A percentile compares a stretch with the other conserved stretches of the same genome.
Conservation (phyloP, 441 rosid genomes). For the Gossypium davidsonii region DNA sequence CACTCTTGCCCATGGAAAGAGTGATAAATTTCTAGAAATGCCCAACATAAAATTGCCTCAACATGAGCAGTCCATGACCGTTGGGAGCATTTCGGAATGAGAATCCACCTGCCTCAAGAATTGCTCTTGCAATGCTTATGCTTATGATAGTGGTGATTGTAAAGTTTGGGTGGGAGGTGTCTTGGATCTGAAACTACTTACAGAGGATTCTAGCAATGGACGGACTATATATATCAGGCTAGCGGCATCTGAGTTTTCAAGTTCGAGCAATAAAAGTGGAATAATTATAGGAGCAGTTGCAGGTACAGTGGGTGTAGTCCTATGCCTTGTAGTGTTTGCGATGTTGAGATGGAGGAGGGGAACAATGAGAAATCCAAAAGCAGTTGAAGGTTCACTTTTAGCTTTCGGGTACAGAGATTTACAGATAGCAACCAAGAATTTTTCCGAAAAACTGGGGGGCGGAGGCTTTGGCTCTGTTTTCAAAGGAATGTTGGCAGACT, state of each 20-base stretch:
- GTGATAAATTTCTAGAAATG: constrained; percentile 27
- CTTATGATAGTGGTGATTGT: constrained; percentile 35
- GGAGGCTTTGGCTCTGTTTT: constrained; percentile 83
- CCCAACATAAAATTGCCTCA: constrained; percentile 21
- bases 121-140: constrained; percentile 63
- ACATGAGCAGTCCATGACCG: background rate
- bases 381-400: constrained; percentile 48
- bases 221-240: constrained; percentile 42
- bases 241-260: constrained; percentile 45
- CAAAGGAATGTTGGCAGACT: constrained; percentile 51
- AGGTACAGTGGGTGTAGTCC: constrained; percentile 33
- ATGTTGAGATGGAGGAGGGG: constrained; percentile 34
- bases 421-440: constrained; percentile 49
- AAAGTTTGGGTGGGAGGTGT: constrained; percentile 45
- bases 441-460: constrained; percentile 59
- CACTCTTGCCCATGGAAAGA: constrained; percentile 18
- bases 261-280: constrained; percentile 25
- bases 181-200: constrained; percentile 34
- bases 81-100: constrained; percentile 29
- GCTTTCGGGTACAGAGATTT: constrained; percentile 58
- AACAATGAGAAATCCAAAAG: constrained; percentile 18
- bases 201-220: constrained; percentile 26
- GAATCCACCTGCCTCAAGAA: constrained; percentile 36
- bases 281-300: constrained; percentile 31
- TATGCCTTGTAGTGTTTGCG: constrained; percentile 25